Evolutionary conservation across 2,329 filamentous ascomycete species (phyloP).

Genomic region (Aureobasidium sp.): DNA sequence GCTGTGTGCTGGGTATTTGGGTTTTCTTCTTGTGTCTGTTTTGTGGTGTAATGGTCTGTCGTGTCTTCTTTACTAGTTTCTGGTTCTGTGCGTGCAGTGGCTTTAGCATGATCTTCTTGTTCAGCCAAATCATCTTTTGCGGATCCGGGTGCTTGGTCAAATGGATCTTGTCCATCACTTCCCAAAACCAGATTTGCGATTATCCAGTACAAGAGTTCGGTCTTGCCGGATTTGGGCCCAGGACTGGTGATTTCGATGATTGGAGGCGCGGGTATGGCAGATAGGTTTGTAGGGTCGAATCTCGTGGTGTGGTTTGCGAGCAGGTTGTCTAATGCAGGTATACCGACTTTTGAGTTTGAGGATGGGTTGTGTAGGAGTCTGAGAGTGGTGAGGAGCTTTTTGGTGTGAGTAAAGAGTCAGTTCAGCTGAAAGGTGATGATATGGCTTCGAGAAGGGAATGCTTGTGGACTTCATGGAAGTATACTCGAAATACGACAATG

Average conservation of each 20-base stretch:
- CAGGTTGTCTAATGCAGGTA: constrained; percentile 41
- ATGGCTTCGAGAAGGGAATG: neutral
- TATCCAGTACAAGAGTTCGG: constrained; percentile 52
- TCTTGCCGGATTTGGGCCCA: constrained; percentile 49
- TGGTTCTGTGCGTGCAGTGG: no score
- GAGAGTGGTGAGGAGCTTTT: constrained; percentile 5
- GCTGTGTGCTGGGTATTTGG: neutral
- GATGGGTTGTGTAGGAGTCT: constrained; percentile 11
- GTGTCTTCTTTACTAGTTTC: no score
- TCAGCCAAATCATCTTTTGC: neutral
- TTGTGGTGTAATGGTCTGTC: neutral
- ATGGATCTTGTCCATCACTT: neutral
- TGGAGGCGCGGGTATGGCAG: constrained; percentile 24
- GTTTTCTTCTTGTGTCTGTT: no score
- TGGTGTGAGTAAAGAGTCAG: neutral
- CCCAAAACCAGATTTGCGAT: constrained; percentile 43
- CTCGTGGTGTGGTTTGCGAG: constrained; percentile 19
- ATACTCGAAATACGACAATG: no score
- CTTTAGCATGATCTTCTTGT: neutral
- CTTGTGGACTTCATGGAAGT: no score
- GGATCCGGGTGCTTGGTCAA: neutral
- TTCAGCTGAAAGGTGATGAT: neutral
- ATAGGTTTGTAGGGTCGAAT: constrained; percentile 14
- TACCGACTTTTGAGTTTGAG: constrained; percentile 33
- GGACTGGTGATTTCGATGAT: constrained; percentile 50